A percentile compares a stretch with the other conserved stretches of the same genome.
Evolutionary conservation across 2,329 filamentous ascomycete genomes (phyloP).

Genomic region (Xylariaceae sp.): DNA sequence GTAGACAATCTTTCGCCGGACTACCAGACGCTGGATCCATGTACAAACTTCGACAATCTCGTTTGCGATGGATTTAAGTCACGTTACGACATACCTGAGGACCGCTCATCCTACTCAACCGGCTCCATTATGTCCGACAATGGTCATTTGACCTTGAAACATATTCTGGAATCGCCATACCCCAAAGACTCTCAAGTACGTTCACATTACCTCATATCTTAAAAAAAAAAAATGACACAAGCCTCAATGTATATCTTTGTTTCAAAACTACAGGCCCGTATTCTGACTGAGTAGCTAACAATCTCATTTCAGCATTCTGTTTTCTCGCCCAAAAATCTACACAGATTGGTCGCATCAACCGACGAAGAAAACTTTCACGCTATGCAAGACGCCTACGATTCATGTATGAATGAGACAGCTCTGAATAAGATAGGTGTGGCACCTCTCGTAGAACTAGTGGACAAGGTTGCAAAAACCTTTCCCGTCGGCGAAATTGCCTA

Average conservation of each 20-base stretch:
- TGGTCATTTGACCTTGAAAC: slow-evolving; percentile 56
- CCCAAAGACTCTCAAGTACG: slow-evolving; percentile 39
- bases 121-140: slow-evolving; percentile 61
- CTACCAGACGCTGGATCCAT: slow-evolving; percentile 64
- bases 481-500: slow-evolving; percentile 30
- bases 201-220: neutral
- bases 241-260: neutral
- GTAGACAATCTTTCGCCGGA: slow-evolving; percentile 57
- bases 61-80: slow-evolving; percentile 67
- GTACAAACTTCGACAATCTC: slow-evolving; percentile 65
- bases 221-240: neutral
- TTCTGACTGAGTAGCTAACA: slow-evolving; percentile 11
- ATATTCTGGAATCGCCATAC: slow-evolving; percentile 61
- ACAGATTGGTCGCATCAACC: slow-evolving; percentile 36
- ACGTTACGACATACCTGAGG: slow-evolving; percentile 62
- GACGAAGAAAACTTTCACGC: slow-evolving; percentile 65
- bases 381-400: slow-evolving; percentile 61
- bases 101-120: slow-evolving; percentile 60
- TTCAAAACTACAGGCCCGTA: neutral
- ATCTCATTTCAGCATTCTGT: slow-evolving; percentile 41
- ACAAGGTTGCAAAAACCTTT: slow-evolving; percentile 48
- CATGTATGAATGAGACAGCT: slow-evolving; percentile 62
- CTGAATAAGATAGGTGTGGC: slow-evolving; percentile 54
- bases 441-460: slow-evolving; percentile 57
- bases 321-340: slow-evolving; percentile 44